Evolutionary conservation across 2,329 filamentous ascomycete genomes (phyloP).

Genomic region (Leptodontidium sp.): DNA sequence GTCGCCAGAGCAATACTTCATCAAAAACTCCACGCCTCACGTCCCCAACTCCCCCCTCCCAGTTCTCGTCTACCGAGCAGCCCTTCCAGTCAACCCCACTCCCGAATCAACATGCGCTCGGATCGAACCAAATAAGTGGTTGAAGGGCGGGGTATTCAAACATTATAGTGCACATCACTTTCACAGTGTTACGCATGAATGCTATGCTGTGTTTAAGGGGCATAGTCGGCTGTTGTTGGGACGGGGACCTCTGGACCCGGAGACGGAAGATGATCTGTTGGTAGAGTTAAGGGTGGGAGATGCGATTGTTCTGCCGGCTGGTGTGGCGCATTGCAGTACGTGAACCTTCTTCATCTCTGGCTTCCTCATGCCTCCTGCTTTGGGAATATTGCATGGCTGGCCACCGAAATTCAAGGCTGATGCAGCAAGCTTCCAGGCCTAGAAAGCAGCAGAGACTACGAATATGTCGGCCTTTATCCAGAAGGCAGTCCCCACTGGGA

Average conservation of each 20-base stretch:
- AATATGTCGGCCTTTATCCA: slow-evolving; percentile 49
- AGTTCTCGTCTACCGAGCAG: slow-evolving; percentile 48
- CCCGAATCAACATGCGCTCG: slow-evolving; percentile 36
- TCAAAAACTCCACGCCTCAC: slow-evolving; percentile 38
- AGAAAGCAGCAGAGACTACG: slow-evolving; percentile 45
- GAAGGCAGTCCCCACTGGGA: slow-evolving; percentile 41
- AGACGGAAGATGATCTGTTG: slow-evolving; percentile 26
- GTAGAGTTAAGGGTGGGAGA: slow-evolving; percentile 43
- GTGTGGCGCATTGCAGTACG: slow-evolving; percentile 46
- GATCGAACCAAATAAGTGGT: slow-evolving; percentile 47
- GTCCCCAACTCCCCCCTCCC: slow-evolving; percentile 48
- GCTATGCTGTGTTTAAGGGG: slow-evolving; percentile 48
- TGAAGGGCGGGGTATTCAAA: slow-evolving; percentile 43
- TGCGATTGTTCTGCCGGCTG: slow-evolving; percentile 49
- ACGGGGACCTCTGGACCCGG: slow-evolving; percentile 41
- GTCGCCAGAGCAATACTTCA: slow-evolving; percentile 32
- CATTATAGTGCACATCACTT: slow-evolving; percentile 41
- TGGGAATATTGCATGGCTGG: neutral
- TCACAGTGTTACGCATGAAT: slow-evolving; percentile 50
- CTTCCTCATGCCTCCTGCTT: neutral
- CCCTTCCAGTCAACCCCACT: slow-evolving; percentile 42
- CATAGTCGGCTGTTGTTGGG: slow-evolving; percentile 45
- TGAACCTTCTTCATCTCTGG: neutral
- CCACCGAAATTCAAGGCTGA: slow-evolving; percentile 10
- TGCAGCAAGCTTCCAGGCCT: slow-evolving; percentile 13